Base-by-base conservation (phyloP, 805 yeast species). In the Pichia nanzhaoensis region DNA sequence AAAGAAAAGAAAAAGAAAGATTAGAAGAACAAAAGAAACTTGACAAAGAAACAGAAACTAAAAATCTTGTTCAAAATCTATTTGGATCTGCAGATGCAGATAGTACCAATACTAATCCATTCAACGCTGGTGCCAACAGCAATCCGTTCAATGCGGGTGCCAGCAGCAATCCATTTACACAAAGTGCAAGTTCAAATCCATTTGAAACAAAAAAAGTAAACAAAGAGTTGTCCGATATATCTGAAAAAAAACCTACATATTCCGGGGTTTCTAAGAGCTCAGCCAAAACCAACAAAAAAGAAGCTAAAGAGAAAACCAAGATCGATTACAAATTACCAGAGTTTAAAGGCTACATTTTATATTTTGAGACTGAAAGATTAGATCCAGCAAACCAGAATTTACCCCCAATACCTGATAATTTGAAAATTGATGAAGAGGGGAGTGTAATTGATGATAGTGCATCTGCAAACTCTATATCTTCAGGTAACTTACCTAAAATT, bases 331-430 rank as follows among this genome's bases (percentile, higher is more conserved):
- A 62, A 19, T 55, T 71, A 4, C 83, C 84, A 18, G 56, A 65
- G 19, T 85, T 76, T 52, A 81, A 82, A 4, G 90, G 89, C 4
- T 80, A 61, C 56, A 75, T 83, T 52, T 57, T 88, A 3, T 85
- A 77, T 57, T 82, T 87, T 4, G 95, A 86, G 38, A 72, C 73
- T 42, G 97, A 90, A 60, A 72, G 65, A 37, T 70, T 82, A 56
- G 77, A 75, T 55, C 63, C 65, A 2, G 74, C 74, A 46, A 70
- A 70, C 45, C 71, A 70, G 49, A 68, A 60, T 19, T 41, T 56
- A 43, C 71, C 66, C 12, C 63, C 65, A 39, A 52, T 75, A 18
- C 82, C 86, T 4, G 77, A 76, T 20, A 39, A 45, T 35, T 16
- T 50, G 8, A 48, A 50, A 28, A 50, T 41, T 18, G 47, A 41